These are phyloP conservation scores for Fusarium lyarnte DNA, from an alignment of 2,329 filamentous ascomycete genomes.

Conservation along the genomic window DNA sequence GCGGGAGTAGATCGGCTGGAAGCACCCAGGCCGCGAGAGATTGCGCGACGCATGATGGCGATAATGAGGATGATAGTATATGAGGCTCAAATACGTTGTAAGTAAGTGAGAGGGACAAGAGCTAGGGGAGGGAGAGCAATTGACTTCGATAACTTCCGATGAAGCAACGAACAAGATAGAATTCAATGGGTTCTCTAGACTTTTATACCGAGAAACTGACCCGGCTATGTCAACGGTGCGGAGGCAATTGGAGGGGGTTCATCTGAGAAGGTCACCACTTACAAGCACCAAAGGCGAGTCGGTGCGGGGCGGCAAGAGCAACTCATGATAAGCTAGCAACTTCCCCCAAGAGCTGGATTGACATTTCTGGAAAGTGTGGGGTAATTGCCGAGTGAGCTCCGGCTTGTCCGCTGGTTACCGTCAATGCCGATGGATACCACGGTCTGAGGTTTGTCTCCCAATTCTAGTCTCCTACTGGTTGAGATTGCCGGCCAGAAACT, in stretches of 20 bases:
- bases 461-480: slow-evolving; percentile 26
- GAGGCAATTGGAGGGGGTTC: slow-evolving; percentile 26
- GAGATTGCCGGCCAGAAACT: slow-evolving; percentile 14
- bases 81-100: not conserved
- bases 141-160: slow-evolving; percentile 23
- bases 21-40: slow-evolving; percentile 52
- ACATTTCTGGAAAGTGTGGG: slow-evolving; percentile 33
- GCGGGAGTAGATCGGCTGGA: slow-evolving; percentile 46
- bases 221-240: slow-evolving; percentile 28
- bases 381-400: slow-evolving; percentile 33
- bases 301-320: slow-evolving; percentile 27
- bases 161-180: slow-evolving; percentile 13
- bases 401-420: slow-evolving; percentile 36
- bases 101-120: not conserved
- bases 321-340: slow-evolving; percentile 31
- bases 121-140: not conserved
- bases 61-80: not conserved
- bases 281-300: slow-evolving; percentile 3
- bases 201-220: slow-evolving; percentile 28
- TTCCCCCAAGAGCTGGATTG: not conserved
- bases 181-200: slow-evolving; percentile 10
- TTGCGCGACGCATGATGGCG: slow-evolving; percentile 57
- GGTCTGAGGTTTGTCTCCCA: slow-evolving; percentile 27
- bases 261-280: slow-evolving; percentile 9
- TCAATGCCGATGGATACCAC: slow-evolving; percentile 34